A percentile compares a stretch with the other conserved stretches of the same genome.
phyloP scores from a whole-genome alignment of 2,329 filamentous ascomycete genomes.

The Fusarium drepaniforme region DNA sequence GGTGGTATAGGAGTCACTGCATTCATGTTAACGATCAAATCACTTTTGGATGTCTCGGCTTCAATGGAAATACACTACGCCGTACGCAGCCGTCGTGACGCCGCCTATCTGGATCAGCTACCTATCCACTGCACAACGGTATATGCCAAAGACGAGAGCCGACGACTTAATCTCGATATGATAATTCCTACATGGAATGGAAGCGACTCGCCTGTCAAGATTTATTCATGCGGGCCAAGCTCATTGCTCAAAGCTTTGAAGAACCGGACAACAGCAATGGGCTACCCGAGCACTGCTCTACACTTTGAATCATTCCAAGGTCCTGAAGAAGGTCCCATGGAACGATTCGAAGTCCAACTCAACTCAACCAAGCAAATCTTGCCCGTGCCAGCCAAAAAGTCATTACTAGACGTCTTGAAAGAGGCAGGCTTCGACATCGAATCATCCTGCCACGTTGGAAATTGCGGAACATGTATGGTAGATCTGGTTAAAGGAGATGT shows the following conservation, averaged over 20 bases:
- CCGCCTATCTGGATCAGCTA: conserved; percentile 13
- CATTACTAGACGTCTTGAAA: conserved; percentile 24
- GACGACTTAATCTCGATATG: not conserved
- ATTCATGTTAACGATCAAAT: conserved; percentile 9
- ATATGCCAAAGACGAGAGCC: conserved; percentile 15
- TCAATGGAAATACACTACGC: conserved; percentile 21
- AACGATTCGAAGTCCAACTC: conserved; percentile 23
- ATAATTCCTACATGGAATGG: not conserved
- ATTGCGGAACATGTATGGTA: conserved; percentile 33
- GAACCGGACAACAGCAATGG: not conserved
- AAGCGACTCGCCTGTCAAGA: not conserved
- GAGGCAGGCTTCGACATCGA: conserved; percentile 29
- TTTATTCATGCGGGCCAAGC: conserved; percentile 21
- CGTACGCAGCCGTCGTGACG: conserved; percentile 12
- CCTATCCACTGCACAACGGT: not conserved
- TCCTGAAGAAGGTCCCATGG: conserved; percentile 19
- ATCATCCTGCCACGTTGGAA: conserved; percentile 29
- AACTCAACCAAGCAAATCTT: conserved; percentile 11
- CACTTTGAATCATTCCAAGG: conserved; percentile 31
- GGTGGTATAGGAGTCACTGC: conserved; percentile 26
- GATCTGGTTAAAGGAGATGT: conserved; percentile 22
- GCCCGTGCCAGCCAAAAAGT: conserved; percentile 13
- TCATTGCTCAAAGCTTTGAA: conserved; percentile 13
- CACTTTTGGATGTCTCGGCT: not conserved
- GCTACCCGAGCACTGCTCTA: not conserved